A percentile compares a stretch with the other conserved stretches of the same genome.
Evolutionary conservation across 1,139 yeast genomes (phyloP).

Genomic region (Candida sp.): DNA sequence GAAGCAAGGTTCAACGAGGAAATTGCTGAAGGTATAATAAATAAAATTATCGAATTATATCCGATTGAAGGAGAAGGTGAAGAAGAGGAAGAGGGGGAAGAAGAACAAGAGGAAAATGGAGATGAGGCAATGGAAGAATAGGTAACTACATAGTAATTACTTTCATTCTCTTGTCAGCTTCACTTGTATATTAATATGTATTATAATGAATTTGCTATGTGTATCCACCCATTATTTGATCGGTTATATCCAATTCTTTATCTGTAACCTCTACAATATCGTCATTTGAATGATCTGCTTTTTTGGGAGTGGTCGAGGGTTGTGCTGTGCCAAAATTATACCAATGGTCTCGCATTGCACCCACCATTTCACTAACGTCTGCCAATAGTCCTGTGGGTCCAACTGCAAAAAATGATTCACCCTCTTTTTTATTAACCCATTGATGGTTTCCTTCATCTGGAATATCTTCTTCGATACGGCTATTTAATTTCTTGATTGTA

Average conservation of each 20-base stretch:
- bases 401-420: conserved; percentile 55
- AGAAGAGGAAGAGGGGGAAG: conserved; percentile 26
- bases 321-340: conserved; percentile 12
- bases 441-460: conserved; percentile 16
- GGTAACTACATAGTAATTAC: too few relatives aligned
- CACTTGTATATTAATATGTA: conserved; percentile 3
- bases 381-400: conserved; percentile 72
- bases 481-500: conserved; percentile 28
- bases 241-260: conserved; percentile 10
- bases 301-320: not conserved
- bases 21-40: conserved; percentile 52
- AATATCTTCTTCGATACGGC: conserved; percentile 18
- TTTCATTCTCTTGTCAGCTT: too few relatives aligned
- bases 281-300: conserved; percentile 5
- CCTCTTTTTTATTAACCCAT: conserved; percentile 52
- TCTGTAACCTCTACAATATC: conserved; percentile 13
- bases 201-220: conserved; percentile 7
- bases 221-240: conserved; percentile 26
- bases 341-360: conserved; percentile 37
- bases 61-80: conserved; percentile 39
- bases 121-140: conserved; percentile 3
- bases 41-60: conserved; percentile 45
- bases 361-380: conserved; percentile 54
- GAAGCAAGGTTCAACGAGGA: conserved; percentile 75
- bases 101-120: conserved; percentile 6